Conservation (phyloP, 2,329 filamentous ascomycete species). For the Botryotinia convoluta region DNA sequence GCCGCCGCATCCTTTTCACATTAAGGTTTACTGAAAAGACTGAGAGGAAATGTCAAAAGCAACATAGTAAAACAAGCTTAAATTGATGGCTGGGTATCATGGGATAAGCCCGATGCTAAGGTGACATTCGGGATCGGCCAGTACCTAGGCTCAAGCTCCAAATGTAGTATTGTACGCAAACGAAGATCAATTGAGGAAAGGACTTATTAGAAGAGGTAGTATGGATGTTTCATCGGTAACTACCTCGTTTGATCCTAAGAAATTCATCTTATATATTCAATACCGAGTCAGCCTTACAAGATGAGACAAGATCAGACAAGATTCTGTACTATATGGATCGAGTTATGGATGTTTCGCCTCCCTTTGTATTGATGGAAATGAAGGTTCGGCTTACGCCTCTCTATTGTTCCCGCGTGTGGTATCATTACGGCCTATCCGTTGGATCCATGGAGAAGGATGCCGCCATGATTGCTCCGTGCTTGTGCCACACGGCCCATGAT, state of each 20-base stretch:
- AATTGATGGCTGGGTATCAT: neutral
- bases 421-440: neutral
- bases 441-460: neutral
- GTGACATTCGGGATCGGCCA: neutral
- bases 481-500: neutral
- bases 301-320: constrained; percentile 16
- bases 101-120: neutral
- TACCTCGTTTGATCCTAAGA: neutral
- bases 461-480: neutral
- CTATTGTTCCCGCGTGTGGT: neutral
- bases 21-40: neutral
- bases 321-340: neutral
- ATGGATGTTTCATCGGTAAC: neutral
- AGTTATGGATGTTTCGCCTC: constrained; percentile 1
- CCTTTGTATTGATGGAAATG: neutral
- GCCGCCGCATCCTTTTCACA: neutral
- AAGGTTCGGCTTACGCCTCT: neutral
- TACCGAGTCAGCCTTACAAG: constrained; percentile 14
- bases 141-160: neutral
- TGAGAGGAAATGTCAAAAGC: neutral
- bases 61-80: neutral
- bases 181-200: neutral
- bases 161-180: constrained; percentile 2
- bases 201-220: neutral
- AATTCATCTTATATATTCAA: neutral